These are phyloP conservation scores for Plantago elongata DNA, from an alignment of 257 asterid genomes.

Conservation along the genomic window DNA sequence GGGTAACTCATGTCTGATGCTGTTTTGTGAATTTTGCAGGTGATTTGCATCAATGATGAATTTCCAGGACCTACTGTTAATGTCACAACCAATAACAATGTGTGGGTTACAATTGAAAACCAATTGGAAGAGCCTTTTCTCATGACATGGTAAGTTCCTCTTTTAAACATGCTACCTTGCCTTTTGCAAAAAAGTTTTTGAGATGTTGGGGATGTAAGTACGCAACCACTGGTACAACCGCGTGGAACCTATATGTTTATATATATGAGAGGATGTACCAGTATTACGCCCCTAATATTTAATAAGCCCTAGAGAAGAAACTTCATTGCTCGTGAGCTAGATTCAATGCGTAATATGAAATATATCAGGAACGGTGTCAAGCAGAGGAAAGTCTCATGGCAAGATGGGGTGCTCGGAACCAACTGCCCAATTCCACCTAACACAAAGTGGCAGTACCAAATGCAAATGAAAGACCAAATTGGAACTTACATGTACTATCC, in stretches of 20 bases:
- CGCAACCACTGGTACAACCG: no score
- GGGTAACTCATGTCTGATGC: background rate
- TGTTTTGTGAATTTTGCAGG: slow-evolving; percentile 36
- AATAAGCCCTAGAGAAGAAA: background rate
- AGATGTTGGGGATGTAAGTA: no score
- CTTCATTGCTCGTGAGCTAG: background rate
- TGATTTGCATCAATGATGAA: slow-evolving; percentile 66
- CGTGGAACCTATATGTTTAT: no score
- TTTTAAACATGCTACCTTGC: no score
- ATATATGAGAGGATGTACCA: no score
- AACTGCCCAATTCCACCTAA: slow-evolving; percentile 85
- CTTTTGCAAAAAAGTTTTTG: no score
- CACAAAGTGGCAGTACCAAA: slow-evolving; percentile 66
- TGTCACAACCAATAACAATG: slow-evolving; percentile 63
- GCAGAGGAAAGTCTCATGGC: slow-evolving; percentile 75
- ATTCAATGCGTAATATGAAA: background rate
- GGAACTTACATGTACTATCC: slow-evolving; percentile 70
- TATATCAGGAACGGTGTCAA: slow-evolving; percentile 61
- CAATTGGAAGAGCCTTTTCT: slow-evolving; percentile 67
- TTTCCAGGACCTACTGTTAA: slow-evolving; percentile 79
- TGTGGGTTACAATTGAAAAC: slow-evolving; percentile 49
- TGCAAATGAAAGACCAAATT: slow-evolving; percentile 82
- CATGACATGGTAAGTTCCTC: slow-evolving; percentile 57
- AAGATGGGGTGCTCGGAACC: slow-evolving; percentile 90
- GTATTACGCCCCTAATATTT: no score